phyloP scores from a whole-genome alignment of 1,284 basidiomycete genomes.

The Irpex sp. region DNA sequence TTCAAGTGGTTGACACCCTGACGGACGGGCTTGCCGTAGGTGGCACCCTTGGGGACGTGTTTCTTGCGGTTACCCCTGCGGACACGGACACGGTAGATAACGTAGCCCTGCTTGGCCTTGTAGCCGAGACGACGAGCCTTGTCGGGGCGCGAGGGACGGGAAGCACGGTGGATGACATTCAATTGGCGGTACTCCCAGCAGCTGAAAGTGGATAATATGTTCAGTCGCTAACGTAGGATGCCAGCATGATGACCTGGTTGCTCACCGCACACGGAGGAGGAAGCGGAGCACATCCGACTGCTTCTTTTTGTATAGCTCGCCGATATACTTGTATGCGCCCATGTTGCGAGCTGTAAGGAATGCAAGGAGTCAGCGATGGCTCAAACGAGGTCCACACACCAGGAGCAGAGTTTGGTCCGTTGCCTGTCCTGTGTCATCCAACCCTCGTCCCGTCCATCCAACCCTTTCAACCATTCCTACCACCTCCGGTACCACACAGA shows the following conservation, averaged over 20 bases:
- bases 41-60: constrained; percentile 98
- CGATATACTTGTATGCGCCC: constrained; percentile 97
- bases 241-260: constrained; percentile 10
- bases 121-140: constrained; percentile 99
- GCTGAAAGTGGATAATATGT: constrained; percentile 36
- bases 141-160: constrained; percentile 97
- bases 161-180: constrained; percentile 97
- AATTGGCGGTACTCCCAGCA: constrained; percentile 99
- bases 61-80: constrained; percentile 99
- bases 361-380: constrained; percentile 8
- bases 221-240: not conserved
- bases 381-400: not conserved
- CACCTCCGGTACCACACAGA: constrained; percentile 10
- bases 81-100: constrained; percentile 97
- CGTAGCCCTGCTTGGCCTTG: constrained; percentile 99
- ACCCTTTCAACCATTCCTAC: constrained; percentile 16
- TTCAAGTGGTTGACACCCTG: constrained; percentile 99
- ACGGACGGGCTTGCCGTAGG: constrained; percentile 98
- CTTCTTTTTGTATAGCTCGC: constrained; percentile 95
- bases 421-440: constrained; percentile 22
- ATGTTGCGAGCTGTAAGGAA: constrained; percentile 39
- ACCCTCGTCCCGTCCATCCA: constrained; percentile 24
- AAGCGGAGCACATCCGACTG: constrained; percentile 98
- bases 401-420: constrained; percentile 1
- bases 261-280: constrained; percentile 93